Evolutionary conservation across 352 stramenopile genomes (phyloP), one percentile per base, ranked within the genome.

Genomic region (Globisporangium uncinulatum): DNA sequence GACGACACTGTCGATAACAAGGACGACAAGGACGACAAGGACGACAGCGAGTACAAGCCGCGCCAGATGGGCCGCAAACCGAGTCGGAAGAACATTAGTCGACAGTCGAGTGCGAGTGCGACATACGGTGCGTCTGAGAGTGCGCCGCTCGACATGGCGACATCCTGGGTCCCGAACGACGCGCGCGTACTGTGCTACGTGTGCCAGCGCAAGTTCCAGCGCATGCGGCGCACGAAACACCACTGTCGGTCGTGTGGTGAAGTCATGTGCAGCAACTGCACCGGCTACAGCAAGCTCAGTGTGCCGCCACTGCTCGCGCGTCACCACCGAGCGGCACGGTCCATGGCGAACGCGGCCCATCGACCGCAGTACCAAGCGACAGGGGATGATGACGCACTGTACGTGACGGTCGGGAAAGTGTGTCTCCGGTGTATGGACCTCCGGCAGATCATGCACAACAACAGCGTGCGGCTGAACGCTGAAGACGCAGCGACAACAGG

Each of bases 221-320:
- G 79, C 37, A 68, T 84, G 9, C 54, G 66, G 9, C 72, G 79
- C 32, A 77, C 76, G 32, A 82, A 86, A 34, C 80, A 92, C 46
- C 80, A 92, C 60, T 92, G 80, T 45, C 79, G 80, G 31, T 76
- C 80, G 1, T 92, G 79, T 20, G 79, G 79, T 39, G 79, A 89
- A 70, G 68, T 87, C 20, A 86, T 86, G 42, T 86, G 76, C 50
- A 64, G 63, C 37, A 63, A 71, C 1, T 86, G 76, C 58, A 79
- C 68, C 4, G 24, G 73, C 58, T 69, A 80, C 19, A 63, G 72
- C 34, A 62, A 56, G 51, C 62, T 84, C 15, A 77, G 71, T 50
- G 71, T 81, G 4, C 69, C 66, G 10, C n/a, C 56, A 39, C 14
- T 43, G 10, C 36, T 63, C 24, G n/a, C 44, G 1, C 43, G 43